A percentile compares a stretch with the other conserved stretches of the same genome.
phyloP scores from a whole-genome alignment of 768 basidiomycete species.

The Tricholoma furcatifolium region DNA sequence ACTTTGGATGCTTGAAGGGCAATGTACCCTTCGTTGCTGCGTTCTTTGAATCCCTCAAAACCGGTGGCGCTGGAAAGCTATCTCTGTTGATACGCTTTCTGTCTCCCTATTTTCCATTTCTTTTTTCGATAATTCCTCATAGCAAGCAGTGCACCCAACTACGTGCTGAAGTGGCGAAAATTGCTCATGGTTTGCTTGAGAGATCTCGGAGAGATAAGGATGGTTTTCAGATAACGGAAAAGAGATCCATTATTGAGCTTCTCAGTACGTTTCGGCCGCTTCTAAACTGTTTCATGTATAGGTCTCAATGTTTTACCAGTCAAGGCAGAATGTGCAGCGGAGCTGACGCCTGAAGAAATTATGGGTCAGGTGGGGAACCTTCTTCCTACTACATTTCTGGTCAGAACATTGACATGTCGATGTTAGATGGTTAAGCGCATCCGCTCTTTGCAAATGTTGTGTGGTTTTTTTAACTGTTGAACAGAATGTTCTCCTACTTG shows the following conservation, averaged over 20 bases:
- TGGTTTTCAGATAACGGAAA: conserved; percentile 18
- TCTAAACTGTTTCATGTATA: not conserved
- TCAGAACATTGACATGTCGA: not conserved
- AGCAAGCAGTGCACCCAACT: conserved; percentile 29
- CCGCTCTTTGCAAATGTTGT: too few relatives aligned
- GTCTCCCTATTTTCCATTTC: conserved; percentile 34
- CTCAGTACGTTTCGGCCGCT: conserved; percentile 3
- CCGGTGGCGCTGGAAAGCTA: conserved; percentile 22
- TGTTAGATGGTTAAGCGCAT: not conserved
- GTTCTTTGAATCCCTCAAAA: conserved; percentile 34
- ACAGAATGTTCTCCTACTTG: conserved; percentile 37
- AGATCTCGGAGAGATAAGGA: conserved; percentile 32
- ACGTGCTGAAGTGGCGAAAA: conserved; percentile 32
- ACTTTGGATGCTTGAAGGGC: conserved; percentile 54
- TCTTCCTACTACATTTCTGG: not conserved
- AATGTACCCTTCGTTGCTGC: conserved; percentile 39
- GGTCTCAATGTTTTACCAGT: conserved; percentile 26
- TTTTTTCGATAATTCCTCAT: conserved; percentile 31
- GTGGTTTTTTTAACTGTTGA: too few relatives aligned
- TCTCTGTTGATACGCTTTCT: conserved; percentile 34
- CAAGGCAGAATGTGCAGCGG: conserved; percentile 27
- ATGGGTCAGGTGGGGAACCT: conserved; percentile 30
- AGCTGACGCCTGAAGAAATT: conserved; percentile 40
- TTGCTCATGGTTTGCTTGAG: conserved; percentile 39
- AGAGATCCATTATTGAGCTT: conserved; percentile 30